phyloP scores from a whole-genome alignment of 176 grass and related monocot species.

The Thinopyrum elongatum region DNA sequence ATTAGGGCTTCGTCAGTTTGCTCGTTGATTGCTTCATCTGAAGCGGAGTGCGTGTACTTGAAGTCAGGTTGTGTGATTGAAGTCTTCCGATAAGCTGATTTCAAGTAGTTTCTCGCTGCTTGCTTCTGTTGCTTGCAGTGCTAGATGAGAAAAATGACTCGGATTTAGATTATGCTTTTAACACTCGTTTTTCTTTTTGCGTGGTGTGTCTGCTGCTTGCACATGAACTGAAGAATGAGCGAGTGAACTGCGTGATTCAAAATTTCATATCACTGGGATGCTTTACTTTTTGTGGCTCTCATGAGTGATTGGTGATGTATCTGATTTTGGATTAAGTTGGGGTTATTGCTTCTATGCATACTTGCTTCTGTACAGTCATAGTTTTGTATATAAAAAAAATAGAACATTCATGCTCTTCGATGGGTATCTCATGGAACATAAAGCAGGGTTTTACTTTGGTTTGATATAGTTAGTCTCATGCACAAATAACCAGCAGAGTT shows the following conservation, averaged over 20 bases:
- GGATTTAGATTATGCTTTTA: neutral
- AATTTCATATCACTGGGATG: neutral
- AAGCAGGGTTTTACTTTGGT: neutral
- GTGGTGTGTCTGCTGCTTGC: neutral
- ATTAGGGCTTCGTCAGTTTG: constrained; percentile 5
- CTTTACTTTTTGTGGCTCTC: neutral
- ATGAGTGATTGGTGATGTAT: neutral
- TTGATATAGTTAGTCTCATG: neutral
- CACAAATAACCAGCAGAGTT: neutral
- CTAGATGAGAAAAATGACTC: neutral
- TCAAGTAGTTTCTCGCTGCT: neutral
- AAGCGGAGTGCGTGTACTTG: neutral
- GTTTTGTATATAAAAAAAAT: neutral
- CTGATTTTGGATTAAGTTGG: neutral
- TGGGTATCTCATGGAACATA: neutral
- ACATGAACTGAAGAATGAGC: neutral
- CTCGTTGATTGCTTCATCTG: neutral
- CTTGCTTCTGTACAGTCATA: neutral
- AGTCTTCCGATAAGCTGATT: neutral
- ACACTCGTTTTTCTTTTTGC: neutral
- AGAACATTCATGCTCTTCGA: neutral
- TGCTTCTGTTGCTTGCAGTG: neutral
- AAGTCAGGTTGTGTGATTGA: neutral
- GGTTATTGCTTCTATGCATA: neutral
- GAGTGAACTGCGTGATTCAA: neutral